These are phyloP conservation scores for Botrytis fabae DNA, from an alignment of 2,329 filamentous ascomycete genomes.

Conservation along the genomic window DNA sequence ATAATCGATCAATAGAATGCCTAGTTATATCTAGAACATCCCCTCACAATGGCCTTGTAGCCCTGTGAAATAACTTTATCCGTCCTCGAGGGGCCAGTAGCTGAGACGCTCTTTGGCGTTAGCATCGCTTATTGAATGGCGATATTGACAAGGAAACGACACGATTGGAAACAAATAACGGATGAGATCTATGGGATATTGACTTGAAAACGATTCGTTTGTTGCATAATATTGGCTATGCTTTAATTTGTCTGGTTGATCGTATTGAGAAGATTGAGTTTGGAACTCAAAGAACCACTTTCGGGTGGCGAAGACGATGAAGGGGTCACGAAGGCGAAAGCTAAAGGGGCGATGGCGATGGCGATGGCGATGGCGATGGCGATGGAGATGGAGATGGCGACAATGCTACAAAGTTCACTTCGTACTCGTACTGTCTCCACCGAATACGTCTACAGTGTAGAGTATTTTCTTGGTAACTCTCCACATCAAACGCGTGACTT, in stretches of 20 bases:
- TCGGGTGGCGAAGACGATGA: conserved; percentile 6
- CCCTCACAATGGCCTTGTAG: background rate
- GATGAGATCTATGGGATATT: conserved; percentile 5
- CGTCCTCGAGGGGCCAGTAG: background rate
- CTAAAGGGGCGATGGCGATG: background rate
- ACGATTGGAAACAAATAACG: background rate
- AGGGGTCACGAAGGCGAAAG: background rate
- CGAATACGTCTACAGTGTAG: background rate
- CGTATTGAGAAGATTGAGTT: background rate
- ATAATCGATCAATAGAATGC: background rate
- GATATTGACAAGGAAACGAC: background rate
- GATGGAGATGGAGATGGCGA: background rate
- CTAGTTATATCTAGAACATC: background rate
- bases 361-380: conserved; percentile 1
- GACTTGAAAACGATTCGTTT: background rate
- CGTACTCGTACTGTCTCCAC: conserved; percentile 9
- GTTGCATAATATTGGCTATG: background rate
- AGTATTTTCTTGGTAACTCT: background rate
- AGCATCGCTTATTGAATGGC: background rate
- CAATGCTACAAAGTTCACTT: background rate
- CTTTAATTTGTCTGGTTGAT: background rate
- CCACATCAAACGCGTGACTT: background rate
- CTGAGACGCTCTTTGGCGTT: conserved; percentile 10
- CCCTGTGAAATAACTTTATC: background rate
- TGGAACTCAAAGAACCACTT: background rate